Evolutionary conservation across 1,284 basidiomycete genomes (phyloP).

Genomic region (Hymenochaete sp.): DNA sequence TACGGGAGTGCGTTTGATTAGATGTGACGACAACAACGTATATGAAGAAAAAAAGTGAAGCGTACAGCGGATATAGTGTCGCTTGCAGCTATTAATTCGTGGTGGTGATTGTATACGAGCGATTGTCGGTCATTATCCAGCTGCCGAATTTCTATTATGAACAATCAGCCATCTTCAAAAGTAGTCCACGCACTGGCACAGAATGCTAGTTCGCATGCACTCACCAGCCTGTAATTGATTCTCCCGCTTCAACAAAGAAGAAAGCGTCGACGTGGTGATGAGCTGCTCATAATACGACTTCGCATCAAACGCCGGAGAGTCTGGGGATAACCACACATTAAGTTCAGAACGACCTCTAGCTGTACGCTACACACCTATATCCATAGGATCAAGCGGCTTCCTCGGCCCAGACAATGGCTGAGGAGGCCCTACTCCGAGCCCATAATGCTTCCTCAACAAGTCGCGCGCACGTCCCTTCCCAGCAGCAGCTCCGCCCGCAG

Average conservation of each 20-base stretch:
- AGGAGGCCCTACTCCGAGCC: constrained; percentile 63
- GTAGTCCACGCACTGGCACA: background rate
- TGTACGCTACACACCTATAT: constrained; percentile 43
- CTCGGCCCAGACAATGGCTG: constrained; percentile 38
- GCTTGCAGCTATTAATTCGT: constrained; percentile 86
- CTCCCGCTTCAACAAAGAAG: constrained; percentile 63
- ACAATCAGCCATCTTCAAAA: no score
- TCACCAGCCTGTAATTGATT: constrained; percentile 67
- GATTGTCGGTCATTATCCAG: constrained; percentile 84
- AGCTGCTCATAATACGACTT: constrained; percentile 77
- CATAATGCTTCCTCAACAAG: constrained; percentile 75
- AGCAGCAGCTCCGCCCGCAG: constrained; percentile 11
- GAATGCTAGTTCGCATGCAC: background rate
- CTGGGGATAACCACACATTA: constrained; percentile 29
- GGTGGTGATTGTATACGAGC: constrained; percentile 90
- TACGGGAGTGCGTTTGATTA: no score
- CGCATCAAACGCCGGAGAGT: constrained; percentile 74
- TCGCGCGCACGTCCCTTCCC: constrained; percentile 65
- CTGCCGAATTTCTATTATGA: constrained; percentile 67
- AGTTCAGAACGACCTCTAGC: background rate
- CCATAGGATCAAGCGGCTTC: constrained; percentile 64
- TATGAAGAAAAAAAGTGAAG: constrained; percentile 12
- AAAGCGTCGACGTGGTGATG: constrained; percentile 69
- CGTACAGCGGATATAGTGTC: constrained; percentile 82
- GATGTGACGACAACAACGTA: constrained; percentile 3